Evolutionary conservation across 1,284 basidiomycete genomes (phyloP).

Genomic region (Limonomyces culmigenus): DNA sequence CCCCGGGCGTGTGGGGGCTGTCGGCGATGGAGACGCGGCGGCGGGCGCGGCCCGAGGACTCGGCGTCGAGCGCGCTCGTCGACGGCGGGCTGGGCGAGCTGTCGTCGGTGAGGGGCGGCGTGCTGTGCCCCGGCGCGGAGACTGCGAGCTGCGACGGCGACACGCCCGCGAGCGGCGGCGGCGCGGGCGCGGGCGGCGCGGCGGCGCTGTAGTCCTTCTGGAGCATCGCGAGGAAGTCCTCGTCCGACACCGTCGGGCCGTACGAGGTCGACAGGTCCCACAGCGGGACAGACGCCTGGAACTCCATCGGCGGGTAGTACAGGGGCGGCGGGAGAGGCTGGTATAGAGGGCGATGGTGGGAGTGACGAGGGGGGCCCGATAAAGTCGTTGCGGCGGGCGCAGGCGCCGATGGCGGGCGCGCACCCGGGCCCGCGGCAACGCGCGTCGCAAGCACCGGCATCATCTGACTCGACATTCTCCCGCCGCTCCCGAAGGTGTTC

Average conservation of each 20-base stretch:
- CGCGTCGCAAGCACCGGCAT: too few species aligned
- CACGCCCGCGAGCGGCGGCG: constrained; percentile 19
- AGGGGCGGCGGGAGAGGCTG: too few species aligned
- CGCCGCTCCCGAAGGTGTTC: too few species aligned
- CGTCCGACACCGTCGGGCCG: constrained; percentile 52
- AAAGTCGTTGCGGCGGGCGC: too few species aligned
- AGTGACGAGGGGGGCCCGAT: too few species aligned
- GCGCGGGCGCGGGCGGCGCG: constrained; percentile 11
- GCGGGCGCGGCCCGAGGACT: constrained; percentile 12
- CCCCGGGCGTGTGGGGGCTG: constrained; percentile 19
- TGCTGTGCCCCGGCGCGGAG: constrained; percentile 21
- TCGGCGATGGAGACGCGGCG: constrained; percentile 18
- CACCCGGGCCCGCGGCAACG: too few species aligned
- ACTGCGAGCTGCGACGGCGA: constrained; percentile 37
- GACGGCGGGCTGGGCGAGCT: constrained; percentile 61
- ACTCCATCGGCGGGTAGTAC: too few species aligned
- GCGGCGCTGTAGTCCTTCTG: constrained; percentile 47
- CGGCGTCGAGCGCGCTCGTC: constrained; percentile 26
- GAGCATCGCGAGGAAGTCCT: constrained; percentile 61
- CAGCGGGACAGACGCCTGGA: too few species aligned
- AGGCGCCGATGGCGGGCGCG: too few species aligned
- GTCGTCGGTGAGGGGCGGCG: constrained; percentile 39
- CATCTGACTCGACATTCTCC: too few species aligned
- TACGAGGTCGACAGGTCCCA: constrained; percentile 51
- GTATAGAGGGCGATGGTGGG: too few species aligned